A percentile compares a stretch with the other conserved stretches of the same genome.
Conservation (phyloP, 2,329 filamentous ascomycete species). For the Xylariales sp. region DNA sequence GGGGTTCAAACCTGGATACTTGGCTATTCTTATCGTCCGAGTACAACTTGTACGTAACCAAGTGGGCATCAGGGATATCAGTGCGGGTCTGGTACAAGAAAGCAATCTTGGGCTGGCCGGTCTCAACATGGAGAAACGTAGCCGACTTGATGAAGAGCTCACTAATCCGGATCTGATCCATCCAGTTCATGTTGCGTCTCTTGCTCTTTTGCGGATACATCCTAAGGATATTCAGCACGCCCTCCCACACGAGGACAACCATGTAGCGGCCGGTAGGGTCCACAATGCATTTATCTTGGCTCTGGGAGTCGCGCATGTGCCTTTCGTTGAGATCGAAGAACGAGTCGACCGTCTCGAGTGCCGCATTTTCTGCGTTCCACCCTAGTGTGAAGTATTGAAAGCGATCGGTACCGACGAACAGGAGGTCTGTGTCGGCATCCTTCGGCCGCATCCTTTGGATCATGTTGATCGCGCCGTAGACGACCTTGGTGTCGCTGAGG, state of each 20-base stretch:
- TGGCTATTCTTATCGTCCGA: conserved; percentile 52
- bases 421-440: conserved; percentile 70
- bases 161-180: conserved; percentile 52
- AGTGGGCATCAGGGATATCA: conserved; percentile 47
- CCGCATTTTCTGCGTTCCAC: conserved; percentile 62
- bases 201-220: conserved; percentile 41
- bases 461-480: conserved; percentile 86
- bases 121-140: conserved; percentile 54
- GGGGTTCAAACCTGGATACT: conserved; percentile 50
- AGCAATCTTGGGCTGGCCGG: conserved; percentile 53
- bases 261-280: conserved; percentile 69
- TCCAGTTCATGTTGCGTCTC: conserved; percentile 38
- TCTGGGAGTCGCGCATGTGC: conserved; percentile 72
- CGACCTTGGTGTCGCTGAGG: conserved; percentile 53
- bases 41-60: conserved; percentile 57
- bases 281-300: conserved; percentile 75
- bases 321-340: conserved; percentile 52
- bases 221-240: conserved; percentile 51
- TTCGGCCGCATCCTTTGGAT: conserved; percentile 75
- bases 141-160: conserved; percentile 57
- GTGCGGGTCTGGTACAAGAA: conserved; percentile 53
- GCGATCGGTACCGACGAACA: conserved; percentile 89
- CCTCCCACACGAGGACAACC: conserved; percentile 57
- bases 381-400: conserved; percentile 86
- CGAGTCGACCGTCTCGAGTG: conserved; percentile 46